Evolutionary conservation across 345 rosid species (phyloP).

Genomic region (Viola odorata): DNA sequence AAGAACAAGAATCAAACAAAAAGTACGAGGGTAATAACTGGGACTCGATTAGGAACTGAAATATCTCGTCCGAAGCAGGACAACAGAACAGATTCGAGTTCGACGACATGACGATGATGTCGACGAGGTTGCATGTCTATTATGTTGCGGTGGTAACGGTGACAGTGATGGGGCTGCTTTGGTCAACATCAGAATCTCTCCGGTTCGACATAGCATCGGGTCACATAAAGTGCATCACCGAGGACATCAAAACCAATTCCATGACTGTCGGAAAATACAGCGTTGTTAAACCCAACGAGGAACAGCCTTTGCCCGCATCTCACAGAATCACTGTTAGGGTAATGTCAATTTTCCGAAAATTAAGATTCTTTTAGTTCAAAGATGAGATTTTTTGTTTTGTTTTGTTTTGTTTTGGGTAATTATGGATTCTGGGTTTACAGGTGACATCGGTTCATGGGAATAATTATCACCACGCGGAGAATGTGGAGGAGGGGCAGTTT

Average conservation of each 20-base stretch:
- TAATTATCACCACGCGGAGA: constrained; percentile 59
- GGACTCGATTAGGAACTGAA: background rate
- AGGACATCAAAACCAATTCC: constrained; percentile 75
- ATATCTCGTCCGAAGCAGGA: background rate
- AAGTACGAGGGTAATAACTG: background rate
- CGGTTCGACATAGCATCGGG: constrained; percentile 78
- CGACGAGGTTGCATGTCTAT: background rate
- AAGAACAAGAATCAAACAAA: background rate
- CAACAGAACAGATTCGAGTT: background rate
- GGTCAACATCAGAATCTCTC: constrained; percentile 36
- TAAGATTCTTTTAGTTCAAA: too few species aligned
- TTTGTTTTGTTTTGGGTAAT: too few species aligned
- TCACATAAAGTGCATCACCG: constrained; percentile 80
- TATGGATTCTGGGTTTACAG: constrained; percentile 20
- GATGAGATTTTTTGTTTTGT: too few species aligned
- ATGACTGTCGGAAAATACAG: constrained; percentile 86
- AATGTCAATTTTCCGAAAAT: background rate
- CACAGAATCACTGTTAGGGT: constrained; percentile 75
- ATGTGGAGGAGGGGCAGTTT: constrained; percentile 70
- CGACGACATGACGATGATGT: background rate
- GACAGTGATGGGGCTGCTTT: constrained; percentile 18
- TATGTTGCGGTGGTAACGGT: background rate
- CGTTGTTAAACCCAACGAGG: constrained; percentile 63
- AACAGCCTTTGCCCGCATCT: constrained; percentile 63
- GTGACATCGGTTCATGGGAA: constrained; percentile 78